Conservation (phyloP, 108 stramenopile genomes). For the Hondaea fermentalgiana region DNA sequence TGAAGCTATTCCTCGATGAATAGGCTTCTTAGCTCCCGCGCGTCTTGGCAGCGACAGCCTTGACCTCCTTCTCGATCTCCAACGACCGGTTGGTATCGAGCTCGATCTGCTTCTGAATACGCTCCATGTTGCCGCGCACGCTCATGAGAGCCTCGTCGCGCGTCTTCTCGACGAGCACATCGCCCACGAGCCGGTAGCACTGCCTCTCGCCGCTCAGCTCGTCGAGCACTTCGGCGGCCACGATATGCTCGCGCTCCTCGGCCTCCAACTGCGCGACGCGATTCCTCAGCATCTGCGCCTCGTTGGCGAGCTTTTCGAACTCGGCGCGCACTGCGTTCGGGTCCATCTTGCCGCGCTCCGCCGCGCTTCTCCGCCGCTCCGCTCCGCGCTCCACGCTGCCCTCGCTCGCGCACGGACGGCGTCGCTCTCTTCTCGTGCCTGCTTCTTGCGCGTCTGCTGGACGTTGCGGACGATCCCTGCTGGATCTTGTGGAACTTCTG, state of each 20-base stretch:
- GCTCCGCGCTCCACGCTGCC: no score
- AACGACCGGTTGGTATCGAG: neutral
- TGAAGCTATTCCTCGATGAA: neutral
- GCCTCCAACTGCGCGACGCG: neutral
- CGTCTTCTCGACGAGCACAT: neutral
- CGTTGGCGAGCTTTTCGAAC: neutral
- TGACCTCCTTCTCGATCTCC: conserved; percentile 15
- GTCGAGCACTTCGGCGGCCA: neutral
- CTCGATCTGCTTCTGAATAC: neutral
- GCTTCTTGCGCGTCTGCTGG: no score
- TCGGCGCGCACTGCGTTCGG: neutral
- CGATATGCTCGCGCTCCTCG: conserved; percentile 17
- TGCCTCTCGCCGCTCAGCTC: neutral
- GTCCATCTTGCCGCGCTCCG: neutral
- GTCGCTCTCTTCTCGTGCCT: no score
- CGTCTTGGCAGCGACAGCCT: neutral
- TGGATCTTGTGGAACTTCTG: no score
- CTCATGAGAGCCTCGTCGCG: neutral
- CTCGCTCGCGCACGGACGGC: no score
- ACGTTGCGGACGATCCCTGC: no score
- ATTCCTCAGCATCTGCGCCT: conserved; percentile 4
- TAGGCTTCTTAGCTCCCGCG: neutral
- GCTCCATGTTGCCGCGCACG: neutral
- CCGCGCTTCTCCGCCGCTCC: no score
- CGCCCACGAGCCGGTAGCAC: conserved; percentile 3